phyloP scores from a whole-genome alignment of 1,139 yeast genomes.

The Protomyces pachydermus region DNA sequence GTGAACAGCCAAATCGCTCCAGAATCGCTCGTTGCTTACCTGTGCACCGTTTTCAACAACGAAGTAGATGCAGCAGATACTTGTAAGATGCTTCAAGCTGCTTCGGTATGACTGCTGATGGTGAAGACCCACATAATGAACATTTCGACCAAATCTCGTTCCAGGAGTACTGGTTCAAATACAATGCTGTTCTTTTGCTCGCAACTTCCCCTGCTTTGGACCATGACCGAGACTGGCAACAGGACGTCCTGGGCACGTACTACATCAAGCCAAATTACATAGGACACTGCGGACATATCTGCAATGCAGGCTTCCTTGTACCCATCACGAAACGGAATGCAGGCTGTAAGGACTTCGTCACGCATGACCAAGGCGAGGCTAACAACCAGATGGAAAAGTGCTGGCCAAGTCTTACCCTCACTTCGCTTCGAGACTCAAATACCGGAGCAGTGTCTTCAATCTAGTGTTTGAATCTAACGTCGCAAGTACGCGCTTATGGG shows the following conservation, averaged over 20 bases:
- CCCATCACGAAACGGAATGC: conserved; percentile 90
- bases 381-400: conserved; percentile 57
- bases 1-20: conserved; percentile 1
- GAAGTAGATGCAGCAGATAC: conserved; percentile 23
- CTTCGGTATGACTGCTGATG: neutral
- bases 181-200: conserved; percentile 77
- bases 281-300: conserved; percentile 88
- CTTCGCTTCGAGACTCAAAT: conserved; percentile 78
- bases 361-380: neutral
- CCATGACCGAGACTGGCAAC: conserved; percentile 39
- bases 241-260: conserved; percentile 74
- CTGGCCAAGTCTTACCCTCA: conserved; percentile 75
- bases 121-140: conserved; percentile 9
- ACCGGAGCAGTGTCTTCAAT: conserved; percentile 76
- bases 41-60: conserved; percentile 2
- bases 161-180: conserved; percentile 77
- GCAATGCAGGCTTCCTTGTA: conserved; percentile 82
- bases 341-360: conserved; percentile 46
- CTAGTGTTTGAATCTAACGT: conserved; percentile 83
- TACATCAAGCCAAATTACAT: conserved; percentile 83
- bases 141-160: conserved; percentile 52
- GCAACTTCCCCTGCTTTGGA: conserved; percentile 56
- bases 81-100: neutral
- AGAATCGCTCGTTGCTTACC: neutral
- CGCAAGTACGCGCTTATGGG: conserved; percentile 75